Evolutionary conservation across 2,329 filamentous ascomycete genomes (phyloP).

Genomic region (Cladosporium sp.): DNA sequence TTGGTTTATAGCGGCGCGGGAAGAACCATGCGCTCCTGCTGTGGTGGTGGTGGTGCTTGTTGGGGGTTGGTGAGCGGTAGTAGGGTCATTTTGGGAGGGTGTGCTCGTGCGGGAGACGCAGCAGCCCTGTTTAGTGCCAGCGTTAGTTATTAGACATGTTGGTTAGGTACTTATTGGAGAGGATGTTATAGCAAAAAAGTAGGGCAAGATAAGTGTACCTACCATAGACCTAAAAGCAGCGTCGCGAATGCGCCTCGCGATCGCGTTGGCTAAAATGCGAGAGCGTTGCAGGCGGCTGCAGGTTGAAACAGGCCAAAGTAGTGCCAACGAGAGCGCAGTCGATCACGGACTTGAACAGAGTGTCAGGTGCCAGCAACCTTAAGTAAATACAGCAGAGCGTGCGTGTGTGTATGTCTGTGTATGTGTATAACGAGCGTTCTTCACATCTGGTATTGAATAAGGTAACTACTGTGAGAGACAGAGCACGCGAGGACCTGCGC

Average conservation of each 20-base stretch:
- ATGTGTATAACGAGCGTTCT: background rate
- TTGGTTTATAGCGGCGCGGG: slow-evolving; percentile 19
- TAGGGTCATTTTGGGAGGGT: slow-evolving; percentile 5
- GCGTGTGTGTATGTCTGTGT: background rate
- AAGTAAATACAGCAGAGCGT: background rate
- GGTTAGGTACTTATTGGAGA: background rate
- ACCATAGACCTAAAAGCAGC: slow-evolving; percentile 8
- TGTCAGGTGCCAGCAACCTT: too few species aligned
- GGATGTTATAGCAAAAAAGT: background rate
- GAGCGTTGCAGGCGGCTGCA: background rate
- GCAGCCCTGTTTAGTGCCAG: slow-evolving; percentile 18
- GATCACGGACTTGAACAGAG: too few species aligned
- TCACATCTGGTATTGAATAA: background rate
- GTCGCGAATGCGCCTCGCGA: slow-evolving; percentile 20
- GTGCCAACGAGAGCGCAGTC: too few species aligned
- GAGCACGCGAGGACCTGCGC: background rate
- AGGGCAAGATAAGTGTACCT: background rate
- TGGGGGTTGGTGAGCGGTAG: background rate
- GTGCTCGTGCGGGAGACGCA: slow-evolving; percentile 10
- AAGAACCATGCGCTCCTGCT: slow-evolving; percentile 3
- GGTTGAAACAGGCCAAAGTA: background rate
- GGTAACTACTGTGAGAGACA: too few species aligned
- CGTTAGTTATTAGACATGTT: background rate
- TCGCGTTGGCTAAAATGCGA: slow-evolving; percentile 3
- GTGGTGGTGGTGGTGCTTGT: background rate